A percentile compares a stretch with the other conserved stretches of the same genome.
phyloP scores from a whole-genome alignment of 441 rosid species.

The Corymbia calophylla region DNA sequence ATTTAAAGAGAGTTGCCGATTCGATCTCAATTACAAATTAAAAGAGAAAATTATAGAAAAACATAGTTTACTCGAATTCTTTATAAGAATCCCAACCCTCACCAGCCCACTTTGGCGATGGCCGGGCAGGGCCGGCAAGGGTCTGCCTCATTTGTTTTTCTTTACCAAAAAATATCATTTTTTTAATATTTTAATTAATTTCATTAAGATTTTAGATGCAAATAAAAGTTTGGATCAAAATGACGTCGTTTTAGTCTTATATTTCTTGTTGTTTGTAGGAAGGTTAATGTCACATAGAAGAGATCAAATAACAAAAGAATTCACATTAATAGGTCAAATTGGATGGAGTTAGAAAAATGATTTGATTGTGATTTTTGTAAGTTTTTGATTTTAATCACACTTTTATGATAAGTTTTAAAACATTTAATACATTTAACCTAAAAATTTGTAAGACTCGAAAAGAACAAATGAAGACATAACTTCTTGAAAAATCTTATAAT shows the following conservation, averaged over 20 bases:
- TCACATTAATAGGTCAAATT: background rate
- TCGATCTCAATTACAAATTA: background rate
- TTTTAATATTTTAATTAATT: background rate
- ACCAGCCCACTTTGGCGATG: background rate
- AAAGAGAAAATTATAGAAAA: background rate
- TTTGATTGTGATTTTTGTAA: background rate
- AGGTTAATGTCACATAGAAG: background rate
- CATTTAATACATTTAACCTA: no score
- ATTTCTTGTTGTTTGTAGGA: background rate
- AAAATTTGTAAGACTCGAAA: no score
- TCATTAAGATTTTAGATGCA: background rate
- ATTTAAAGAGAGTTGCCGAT: background rate
- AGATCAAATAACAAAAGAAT: background rate
- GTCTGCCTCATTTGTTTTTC: background rate
- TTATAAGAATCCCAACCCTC: background rate
- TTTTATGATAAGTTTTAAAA: background rate
- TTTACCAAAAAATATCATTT: background rate
- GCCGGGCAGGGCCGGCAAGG: background rate
- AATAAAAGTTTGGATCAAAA: background rate
- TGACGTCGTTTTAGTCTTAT: background rate
- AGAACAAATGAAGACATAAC: no score
- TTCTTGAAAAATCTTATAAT: background rate
- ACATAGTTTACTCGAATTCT: background rate
- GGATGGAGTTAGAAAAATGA: fast-evolving
- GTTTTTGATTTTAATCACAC: background rate